Percentiles rank a stretch among this genome's conserved stretches.
phyloP scores from a whole-genome alignment of 176 grass and related monocot species.

The sorghum (Sorghum bicolor) region Sorghum_bicolor_NCBIv3 NC_012877.2:2956001-2956500 shows the following conservation, averaged over 20 bases:
- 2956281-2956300: not conserved
- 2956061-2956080: slow-evolving; percentile 78
- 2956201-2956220: not conserved
- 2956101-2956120: slow-evolving; percentile 6
- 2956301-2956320: not conserved
- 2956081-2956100: slow-evolving; percentile 17
- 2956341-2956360: not conserved
- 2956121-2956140: not conserved
- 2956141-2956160: not conserved
- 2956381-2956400: not conserved
- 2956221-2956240: not conserved
- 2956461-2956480: not conserved
- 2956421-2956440: not conserved
- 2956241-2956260: not conserved
- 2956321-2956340: not conserved
- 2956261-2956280: slow-evolving; percentile 5
- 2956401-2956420: not conserved
- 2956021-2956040: slow-evolving; percentile 12
- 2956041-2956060: slow-evolving; percentile 85
- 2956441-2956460: not conserved
- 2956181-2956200: not conserved
- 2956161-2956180: slow-evolving; percentile 8
- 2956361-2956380: not conserved
- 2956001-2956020: not conserved
- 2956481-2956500: slow-evolving; percentile 21